phyloP scores from a whole-genome alignment of 2,329 filamentous ascomycete genomes.

The Colletotrichum lini region DNA sequence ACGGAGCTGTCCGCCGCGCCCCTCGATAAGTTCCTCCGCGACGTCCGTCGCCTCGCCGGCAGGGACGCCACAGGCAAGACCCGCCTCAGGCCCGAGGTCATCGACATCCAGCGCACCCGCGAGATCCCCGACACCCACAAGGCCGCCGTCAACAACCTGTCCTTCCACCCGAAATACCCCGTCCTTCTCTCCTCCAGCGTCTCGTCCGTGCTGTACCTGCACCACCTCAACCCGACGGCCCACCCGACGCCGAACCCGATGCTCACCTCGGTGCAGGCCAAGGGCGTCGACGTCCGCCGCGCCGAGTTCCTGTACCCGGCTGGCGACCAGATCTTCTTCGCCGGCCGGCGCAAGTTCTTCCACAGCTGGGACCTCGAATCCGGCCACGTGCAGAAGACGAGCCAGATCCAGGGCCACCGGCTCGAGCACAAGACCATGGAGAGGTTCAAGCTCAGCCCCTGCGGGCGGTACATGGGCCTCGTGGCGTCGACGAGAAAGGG shows the following conservation, averaged over 20 bases:
- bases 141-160: slow-evolving; percentile 84
- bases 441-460: slow-evolving; percentile 87
- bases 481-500: slow-evolving; percentile 86
- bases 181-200: slow-evolving; percentile 91
- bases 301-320: slow-evolving; percentile 82
- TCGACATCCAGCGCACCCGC: slow-evolving; percentile 91
- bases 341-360: slow-evolving; percentile 90
- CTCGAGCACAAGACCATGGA: slow-evolving; percentile 94
- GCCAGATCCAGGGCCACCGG: slow-evolving; percentile 80
- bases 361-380: slow-evolving; percentile 92
- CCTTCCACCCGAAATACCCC: slow-evolving; percentile 90
- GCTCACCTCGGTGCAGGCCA: slow-evolving; percentile 90
- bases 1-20: slow-evolving; percentile 79
- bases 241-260: slow-evolving; percentile 87
- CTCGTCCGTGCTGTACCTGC: slow-evolving; percentile 87
- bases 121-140: slow-evolving; percentile 86
- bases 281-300: slow-evolving; percentile 85
- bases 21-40: slow-evolving; percentile 83
- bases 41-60: slow-evolving; percentile 76
- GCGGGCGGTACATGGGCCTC: slow-evolving; percentile 88
- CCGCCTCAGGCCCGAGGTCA: slow-evolving; percentile 86
- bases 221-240: slow-evolving; percentile 86
- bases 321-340: slow-evolving; percentile 87
- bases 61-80: slow-evolving; percentile 64
- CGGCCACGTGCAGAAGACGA: slow-evolving; percentile 86